phyloP scores from a whole-genome alignment of 208 protist species.

The Herpetomonas tarakana region DNA sequence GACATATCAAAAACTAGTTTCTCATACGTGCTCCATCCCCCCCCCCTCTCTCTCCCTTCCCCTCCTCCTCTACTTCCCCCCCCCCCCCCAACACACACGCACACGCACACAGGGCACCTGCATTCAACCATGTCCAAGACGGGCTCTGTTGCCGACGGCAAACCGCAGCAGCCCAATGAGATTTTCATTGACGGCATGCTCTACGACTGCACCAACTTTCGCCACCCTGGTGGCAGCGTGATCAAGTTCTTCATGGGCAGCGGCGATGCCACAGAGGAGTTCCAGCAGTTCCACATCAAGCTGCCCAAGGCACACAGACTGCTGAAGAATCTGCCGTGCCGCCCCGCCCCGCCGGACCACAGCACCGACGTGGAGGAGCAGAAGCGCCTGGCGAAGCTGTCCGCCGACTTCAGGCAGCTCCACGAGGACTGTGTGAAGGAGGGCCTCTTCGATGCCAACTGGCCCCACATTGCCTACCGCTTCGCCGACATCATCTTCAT shows the following conservation, averaged over 20 bases:
- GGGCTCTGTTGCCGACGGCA: neutral
- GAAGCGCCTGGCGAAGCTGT: slow-evolving; percentile 46
- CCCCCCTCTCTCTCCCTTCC: no score
- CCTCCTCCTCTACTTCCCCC: no score
- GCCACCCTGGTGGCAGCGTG: slow-evolving; percentile 66
- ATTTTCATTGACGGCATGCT: slow-evolving; percentile 55
- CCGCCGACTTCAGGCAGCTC: slow-evolving; percentile 48
- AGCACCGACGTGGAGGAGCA: slow-evolving; percentile 28
- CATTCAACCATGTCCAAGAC: no score
- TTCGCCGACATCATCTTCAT: slow-evolving; percentile 50
- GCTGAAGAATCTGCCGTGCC: slow-evolving; percentile 44
- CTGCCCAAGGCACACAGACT: slow-evolving; percentile 40
- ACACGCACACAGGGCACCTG: no score
- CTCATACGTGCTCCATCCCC: no score
- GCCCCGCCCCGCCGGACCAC: slow-evolving; percentile 23
- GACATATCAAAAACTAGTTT: no score
- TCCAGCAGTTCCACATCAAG: slow-evolving; percentile 66
- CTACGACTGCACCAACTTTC: slow-evolving; percentile 66
- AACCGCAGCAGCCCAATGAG: slow-evolving; percentile 44
- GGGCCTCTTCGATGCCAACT: slow-evolving; percentile 56
- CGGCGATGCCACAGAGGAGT: slow-evolving; percentile 65
- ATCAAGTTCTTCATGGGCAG: slow-evolving; percentile 52
- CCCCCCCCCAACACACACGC: no score
- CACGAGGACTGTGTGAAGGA: slow-evolving; percentile 36
- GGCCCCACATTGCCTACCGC: slow-evolving; percentile 58